phyloP scores from a whole-genome alignment of 352 stramenopile species.

The Elongisporangium anandrum region DNA sequence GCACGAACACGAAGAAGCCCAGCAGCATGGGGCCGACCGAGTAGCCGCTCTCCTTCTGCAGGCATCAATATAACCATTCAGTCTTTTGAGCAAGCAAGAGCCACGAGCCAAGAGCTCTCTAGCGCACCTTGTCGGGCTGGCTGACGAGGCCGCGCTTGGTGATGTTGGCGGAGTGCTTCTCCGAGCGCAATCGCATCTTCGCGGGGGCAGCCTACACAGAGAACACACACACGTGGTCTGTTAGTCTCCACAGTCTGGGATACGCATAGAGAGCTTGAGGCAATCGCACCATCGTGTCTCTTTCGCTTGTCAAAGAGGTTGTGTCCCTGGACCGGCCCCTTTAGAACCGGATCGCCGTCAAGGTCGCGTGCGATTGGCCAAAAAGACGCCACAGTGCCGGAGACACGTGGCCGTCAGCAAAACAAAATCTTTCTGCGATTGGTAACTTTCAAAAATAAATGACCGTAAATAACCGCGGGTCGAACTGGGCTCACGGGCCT shows the following conservation, averaged over 20 bases:
- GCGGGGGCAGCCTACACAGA: conserved; percentile 47
- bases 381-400: neutral
- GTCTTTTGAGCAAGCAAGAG: neutral
- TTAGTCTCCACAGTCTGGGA: neutral
- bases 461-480: no score
- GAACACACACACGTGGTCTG: conserved; percentile 5
- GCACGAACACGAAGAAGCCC: conserved; percentile 85
- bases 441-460: neutral
- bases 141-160: conserved; percentile 82
- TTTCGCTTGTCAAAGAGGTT: neutral
- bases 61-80: neutral
- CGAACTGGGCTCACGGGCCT: neutral
- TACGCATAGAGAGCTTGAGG: no score
- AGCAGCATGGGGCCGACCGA: conserved; percentile 71
- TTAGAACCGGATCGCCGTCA: neutral
- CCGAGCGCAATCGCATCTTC: conserved; percentile 83
- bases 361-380: neutral
- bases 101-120: no score
- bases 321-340: neutral
- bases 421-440: neutral
- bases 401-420: neutral
- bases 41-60: conserved; percentile 67
- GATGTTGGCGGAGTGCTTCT: conserved; percentile 87
- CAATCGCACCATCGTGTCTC: conserved; percentile 28
- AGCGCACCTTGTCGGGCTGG: conserved; percentile 66